A percentile compares a stretch with the other conserved stretches of the same genome.
phyloP scores from a whole-genome alignment of 305 asterid species.

The Fraxinus greggii region DNA sequence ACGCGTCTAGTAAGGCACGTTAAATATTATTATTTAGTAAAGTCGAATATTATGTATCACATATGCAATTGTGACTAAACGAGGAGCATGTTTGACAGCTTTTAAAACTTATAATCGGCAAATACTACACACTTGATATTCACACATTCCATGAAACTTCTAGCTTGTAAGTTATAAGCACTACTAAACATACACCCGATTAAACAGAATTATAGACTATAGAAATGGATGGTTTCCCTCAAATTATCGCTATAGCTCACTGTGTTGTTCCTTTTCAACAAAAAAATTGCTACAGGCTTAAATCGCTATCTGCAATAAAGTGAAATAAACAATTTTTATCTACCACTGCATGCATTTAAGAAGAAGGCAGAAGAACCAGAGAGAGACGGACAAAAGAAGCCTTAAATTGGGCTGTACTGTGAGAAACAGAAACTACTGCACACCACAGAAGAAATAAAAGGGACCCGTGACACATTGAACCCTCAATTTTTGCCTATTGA shows the following conservation, averaged over 20 bases:
- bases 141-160: neutral
- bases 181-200: neutral
- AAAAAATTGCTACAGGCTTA: neutral
- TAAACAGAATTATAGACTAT: neutral
- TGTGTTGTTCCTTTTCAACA: slow-evolving; percentile 20
- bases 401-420: slow-evolving; percentile 40
- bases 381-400: slow-evolving; percentile 12
- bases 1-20: neutral
- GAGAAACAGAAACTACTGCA: slow-evolving; percentile 28
- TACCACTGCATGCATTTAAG: slow-evolving; percentile 23
- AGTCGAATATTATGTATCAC: neutral
- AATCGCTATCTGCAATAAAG: neutral
- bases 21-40: neutral
- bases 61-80: neutral
- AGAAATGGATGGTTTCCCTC: slow-evolving; percentile 13
- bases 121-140: neutral
- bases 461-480: slow-evolving; percentile 40
- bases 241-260: slow-evolving; percentile 10
- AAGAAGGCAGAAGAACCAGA: neutral
- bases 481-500: slow-evolving; percentile 36
- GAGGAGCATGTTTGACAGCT: neutral
- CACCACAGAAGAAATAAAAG: slow-evolving; percentile 9
- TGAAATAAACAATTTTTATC: slow-evolving; percentile 3
- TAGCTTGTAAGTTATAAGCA: neutral
- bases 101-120: neutral